Conservation (phyloP, 768 basidiomycete species). For the Paxillus involutus region DNA sequence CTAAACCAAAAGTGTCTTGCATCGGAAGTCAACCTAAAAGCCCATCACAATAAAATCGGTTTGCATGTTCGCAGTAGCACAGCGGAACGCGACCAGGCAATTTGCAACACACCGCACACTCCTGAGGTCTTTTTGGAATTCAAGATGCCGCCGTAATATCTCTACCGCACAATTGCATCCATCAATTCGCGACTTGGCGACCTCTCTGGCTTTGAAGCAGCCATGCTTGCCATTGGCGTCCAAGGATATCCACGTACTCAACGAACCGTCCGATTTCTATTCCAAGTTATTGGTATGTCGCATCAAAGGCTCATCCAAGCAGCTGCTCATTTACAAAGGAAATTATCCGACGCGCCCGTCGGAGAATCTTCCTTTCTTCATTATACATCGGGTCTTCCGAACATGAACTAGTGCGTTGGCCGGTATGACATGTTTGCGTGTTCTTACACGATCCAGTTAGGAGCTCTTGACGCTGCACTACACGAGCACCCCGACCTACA, state of each 20-base stretch:
- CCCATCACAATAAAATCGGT: not conserved
- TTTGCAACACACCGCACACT: conserved; percentile 1
- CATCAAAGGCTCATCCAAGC: not conserved
- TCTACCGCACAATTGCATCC: conserved; percentile 33
- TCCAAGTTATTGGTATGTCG: conserved; percentile 50
- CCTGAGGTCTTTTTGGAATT: conserved; percentile 6
- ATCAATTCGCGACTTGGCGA: conserved; percentile 37
- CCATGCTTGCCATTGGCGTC: conserved; percentile 50
- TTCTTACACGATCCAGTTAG: conserved; percentile 52
- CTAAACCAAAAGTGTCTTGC: too few species aligned
- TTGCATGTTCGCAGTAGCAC: conserved; percentile 6
- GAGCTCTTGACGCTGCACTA: conserved; percentile 62
- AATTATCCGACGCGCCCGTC: conserved; percentile 74
- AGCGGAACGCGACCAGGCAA: conserved; percentile 1
- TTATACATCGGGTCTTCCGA: conserved; percentile 86
- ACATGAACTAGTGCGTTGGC: conserved; percentile 64
- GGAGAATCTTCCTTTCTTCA: conserved; percentile 86
- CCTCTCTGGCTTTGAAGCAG: conserved; percentile 37
- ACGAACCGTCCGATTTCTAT: conserved; percentile 61
- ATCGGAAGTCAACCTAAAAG: too few species aligned
- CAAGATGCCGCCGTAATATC: conserved; percentile 29
- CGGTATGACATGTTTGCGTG: not conserved
- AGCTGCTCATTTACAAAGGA: conserved; percentile 41
- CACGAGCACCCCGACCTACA: conserved; percentile 57
- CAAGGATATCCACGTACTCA: conserved; percentile 52